Evolutionary conservation across 805 yeast genomes (phyloP), one percentile per base, ranked within the genome.

Genomic region (Cephaloascus albidus): DNA sequence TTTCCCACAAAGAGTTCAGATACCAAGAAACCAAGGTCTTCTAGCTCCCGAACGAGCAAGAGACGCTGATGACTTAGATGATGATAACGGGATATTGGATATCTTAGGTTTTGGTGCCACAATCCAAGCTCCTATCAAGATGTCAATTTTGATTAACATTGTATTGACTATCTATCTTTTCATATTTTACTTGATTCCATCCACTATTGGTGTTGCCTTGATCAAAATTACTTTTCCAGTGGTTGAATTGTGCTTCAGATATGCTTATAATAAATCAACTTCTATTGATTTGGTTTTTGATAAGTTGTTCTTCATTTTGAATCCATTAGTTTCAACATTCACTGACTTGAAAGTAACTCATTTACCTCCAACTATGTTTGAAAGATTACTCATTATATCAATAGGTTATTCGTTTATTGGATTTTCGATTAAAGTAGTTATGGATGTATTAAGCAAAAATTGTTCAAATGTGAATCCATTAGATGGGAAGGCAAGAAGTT

Each of bases 111-210:
- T 65, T 34, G 52, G 51, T 28, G 49, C 65, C 27, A 57, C 61
- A 36, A 31, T 65, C 17, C 40, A 49, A n/a, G 58, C 68, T 10
- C 71, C 72, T 2, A 39, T 66, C 18, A 47, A 58, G 31, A 43
- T 65, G 18, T 54, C 60, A 58, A 27, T 57, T 2, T 26, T 63
- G 20, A 57, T 61, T 36, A 61, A 64, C 41, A 28, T 50, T 10
- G 46, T 60, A 16, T 55, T 63, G 20, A 51, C 65, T 1, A 48
- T 58, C 2, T 70, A 68, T 41, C 49, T 74, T 31, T 55, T 68
- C 23, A 35, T 63, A 12, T 57, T 72, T 1, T 76, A 74, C 46
- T 55, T 70, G 15, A 43, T 73, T 3, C 81, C 83, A 10, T 68
- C 73, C 4, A 47, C 66, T 34, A 35, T 71, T 3, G 82, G 81